phyloP scores from a whole-genome alignment of 2,329 filamentous ascomycete genomes.

The Fusarium nelsonii region DNA sequence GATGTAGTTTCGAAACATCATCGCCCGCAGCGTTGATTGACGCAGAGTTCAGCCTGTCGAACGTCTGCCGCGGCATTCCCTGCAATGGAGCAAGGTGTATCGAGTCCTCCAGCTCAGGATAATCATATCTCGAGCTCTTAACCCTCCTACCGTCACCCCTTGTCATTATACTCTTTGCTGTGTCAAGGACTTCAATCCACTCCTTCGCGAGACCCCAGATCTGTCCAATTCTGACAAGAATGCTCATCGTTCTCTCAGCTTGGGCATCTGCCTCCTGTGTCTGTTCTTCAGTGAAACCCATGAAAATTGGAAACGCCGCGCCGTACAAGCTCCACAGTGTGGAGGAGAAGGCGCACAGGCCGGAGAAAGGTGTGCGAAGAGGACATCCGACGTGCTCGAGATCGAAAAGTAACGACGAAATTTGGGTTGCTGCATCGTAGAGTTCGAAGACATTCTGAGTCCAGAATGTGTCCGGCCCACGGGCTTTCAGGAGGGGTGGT shows the following conservation, averaged over 20 bases:
- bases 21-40: background rate
- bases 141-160: constrained; percentile 21
- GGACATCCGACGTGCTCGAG: constrained; percentile 39
- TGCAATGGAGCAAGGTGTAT: constrained; percentile 43
- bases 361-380: constrained; percentile 43
- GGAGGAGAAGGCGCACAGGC: constrained; percentile 38
- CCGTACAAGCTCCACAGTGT: constrained; percentile 40
- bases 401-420: constrained; percentile 40
- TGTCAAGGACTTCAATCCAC: constrained; percentile 45
- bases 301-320: constrained; percentile 38
- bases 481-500: constrained; percentile 37
- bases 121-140: constrained; percentile 44
- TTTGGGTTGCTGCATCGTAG: constrained; percentile 41
- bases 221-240: constrained; percentile 30
- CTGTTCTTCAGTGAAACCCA: constrained; percentile 28
- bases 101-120: constrained; percentile 43
- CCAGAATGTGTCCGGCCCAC: constrained; percentile 42
- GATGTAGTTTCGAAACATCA: constrained; percentile 1
- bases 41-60: background rate
- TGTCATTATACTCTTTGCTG: constrained; percentile 35
- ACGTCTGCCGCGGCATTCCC: constrained; percentile 42
- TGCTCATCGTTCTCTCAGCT: constrained; percentile 25
- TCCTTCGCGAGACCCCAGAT: constrained; percentile 44
- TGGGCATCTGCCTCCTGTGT: constrained; percentile 20
- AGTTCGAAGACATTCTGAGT: constrained; percentile 31